Conservation (phyloP, 805 yeast genomes). For the Vanderwaltozyma yarrowii region DNA sequence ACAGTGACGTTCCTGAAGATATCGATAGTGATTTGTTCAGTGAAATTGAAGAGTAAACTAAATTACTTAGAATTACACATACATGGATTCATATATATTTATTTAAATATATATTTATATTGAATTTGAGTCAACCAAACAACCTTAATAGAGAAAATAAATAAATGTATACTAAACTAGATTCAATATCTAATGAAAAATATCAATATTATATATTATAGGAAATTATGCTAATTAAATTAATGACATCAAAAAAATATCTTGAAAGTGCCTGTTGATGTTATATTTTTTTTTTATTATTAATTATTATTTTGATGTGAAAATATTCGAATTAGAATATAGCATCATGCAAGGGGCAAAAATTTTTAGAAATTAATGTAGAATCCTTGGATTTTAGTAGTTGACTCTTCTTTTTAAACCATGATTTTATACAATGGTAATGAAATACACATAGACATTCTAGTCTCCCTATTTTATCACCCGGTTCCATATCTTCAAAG, state of each 20-base stretch:
- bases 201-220: no score
- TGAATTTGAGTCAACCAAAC: no score
- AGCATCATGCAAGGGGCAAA: constrained; percentile 41
- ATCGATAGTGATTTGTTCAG: constrained; percentile 39
- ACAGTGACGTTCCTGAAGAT: constrained; percentile 35
- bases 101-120: not conserved
- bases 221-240: no score
- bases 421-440: constrained; percentile 76
- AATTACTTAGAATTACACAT: not conserved
- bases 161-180: no score
- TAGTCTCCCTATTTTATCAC: constrained; percentile 81
- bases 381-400: constrained; percentile 26
- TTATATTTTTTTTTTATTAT: no score
- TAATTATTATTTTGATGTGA: not conserved
- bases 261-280: not conserved
- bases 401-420: constrained; percentile 80
- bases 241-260: not conserved
- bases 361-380: constrained; percentile 27
- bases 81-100: not conserved
- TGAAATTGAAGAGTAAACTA: constrained; percentile 28
- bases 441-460: constrained; percentile 95
- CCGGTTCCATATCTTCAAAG: constrained; percentile 75
- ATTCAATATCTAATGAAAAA: no score
- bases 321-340: constrained; percentile 9
- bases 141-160: no score